Evolutionary conservation across 2,329 filamentous ascomycete species (phyloP), one percentile per base, ranked within the genome.

Genomic region (Aureobasidium sp.): DNA sequence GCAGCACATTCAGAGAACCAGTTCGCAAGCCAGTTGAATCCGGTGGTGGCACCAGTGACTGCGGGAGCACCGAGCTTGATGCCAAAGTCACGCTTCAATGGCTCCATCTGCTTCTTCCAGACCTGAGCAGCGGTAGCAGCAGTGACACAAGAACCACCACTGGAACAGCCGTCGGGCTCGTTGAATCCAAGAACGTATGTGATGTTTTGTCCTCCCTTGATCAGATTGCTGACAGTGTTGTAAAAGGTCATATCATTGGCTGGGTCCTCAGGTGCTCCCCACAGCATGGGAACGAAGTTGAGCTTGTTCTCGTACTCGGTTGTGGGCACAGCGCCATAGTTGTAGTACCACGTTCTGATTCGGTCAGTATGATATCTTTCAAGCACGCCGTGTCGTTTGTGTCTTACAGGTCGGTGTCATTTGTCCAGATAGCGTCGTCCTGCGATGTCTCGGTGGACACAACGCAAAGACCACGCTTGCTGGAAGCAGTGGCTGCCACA

Each of bases 261-360:
- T 2, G 63, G 63, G 57, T 67, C 66, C 51, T 65, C 71, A 3
- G 78, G 75, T 10, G 83, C 77, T 36, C 88, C 88, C 87, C 87
- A 93, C 64, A 92, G 82, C 89, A 92, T 91, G 56, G 90, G 89
- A 1, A 93, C 85, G 73, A 90, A 94, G 72, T 89, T 81, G 67
- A 93, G 84, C 15, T 79, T 73, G 15, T 79, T 68, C 55, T 78
- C 73, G 64, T 71, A 66, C 20, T 55, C 61, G 4, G 56, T 44
- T 20, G 69, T 69, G 1, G 89, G 88, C 3, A 73, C 71, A 24
- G 78, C 70, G 29, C 76, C 74, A 74, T 92, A 94, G 77, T 92
- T 93, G 81, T 93, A 94, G 79, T 94, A 94, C 90, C 90, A 94
- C 3, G 85, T 87, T 61, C 57, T 60, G 29, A 5, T 24, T 7